Evolutionary conservation across 306 rosid species (phyloP), one percentile per base, ranked within the genome.

Genomic region (Datisca glomerata): DNA sequence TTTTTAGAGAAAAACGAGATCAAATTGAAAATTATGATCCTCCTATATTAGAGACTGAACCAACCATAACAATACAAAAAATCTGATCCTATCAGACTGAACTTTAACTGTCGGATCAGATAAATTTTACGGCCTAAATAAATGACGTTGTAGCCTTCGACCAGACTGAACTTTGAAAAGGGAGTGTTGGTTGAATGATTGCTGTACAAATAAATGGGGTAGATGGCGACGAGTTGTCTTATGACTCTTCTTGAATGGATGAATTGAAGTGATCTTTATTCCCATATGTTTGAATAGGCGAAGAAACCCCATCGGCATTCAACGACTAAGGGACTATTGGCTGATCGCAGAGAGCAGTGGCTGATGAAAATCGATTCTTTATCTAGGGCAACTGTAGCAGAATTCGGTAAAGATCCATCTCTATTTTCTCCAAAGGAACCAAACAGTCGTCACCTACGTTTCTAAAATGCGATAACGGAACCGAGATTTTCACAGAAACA

Each of bases 371-470:
- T 36, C 27, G 48, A 27, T 5, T 9, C 9, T 5, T 22, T 40
- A 8, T 15, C 56, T 32, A 59, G 63, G 57, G 68, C 18, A 51
- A 59, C 21, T 1, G 57, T 4, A 42, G 12, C 35, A 12, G 66
- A 20, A 47, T 18, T 10, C 3, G 23, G 27, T 5, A 47, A 22
- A 34, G 42, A 44, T 45, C 49, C 56, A 37, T 13, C 34, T 12
- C 12, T 37, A 32, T 15, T 44, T 13, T 15, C 25, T n/a, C 19
- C 3, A 27, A 21, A 28, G 57, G 46, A 20, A 24, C 53, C 61
- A 53, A 47, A 38, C 50, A 35, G 21, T 2, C 16, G 12, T 19
- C 12, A 10, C 23, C 10, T 33, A n/a, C n/a, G n/a, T n/a, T n/a
- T n/a, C n/a, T n/a, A n/a, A n/a, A n/a, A n/a, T n/a, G n/a, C n/a